Base-by-base conservation (phyloP, 1,284 basidiomycete species). In the Macrocybe sp. region DNA sequence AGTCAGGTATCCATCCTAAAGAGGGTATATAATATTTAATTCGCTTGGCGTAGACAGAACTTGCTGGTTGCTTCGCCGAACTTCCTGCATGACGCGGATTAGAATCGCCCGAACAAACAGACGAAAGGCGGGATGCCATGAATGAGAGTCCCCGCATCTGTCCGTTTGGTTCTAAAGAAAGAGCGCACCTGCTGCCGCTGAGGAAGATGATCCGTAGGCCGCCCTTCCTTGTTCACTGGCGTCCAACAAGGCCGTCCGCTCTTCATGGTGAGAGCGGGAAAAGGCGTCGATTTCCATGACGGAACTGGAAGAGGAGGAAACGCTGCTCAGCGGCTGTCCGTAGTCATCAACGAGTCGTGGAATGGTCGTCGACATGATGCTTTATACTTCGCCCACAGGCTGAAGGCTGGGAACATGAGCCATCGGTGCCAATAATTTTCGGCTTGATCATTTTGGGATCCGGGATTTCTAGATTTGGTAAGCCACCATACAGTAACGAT, bases 1-100 rank as follows among this genome's bases (percentile, higher is more conserved):
- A 97, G 44, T 81, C 76, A 1, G 92, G 92, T 49, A 96, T 82
- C 93, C 93, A 97, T 33, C 73, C 69, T 7, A 75, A 76, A 0
- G 82, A 83, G 2, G 86, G 85, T 42, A 89, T 71, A 53, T 89
- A 89, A 58, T 89, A 89, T 55, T 73, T 75, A 30, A 73, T 56
- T 45, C 51, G 53, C 35, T 52, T 54, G 22, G 22, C 22, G 22
- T 22, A 22, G 3, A 22, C 22, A 22, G 22, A 22, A 22, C 22
- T 22, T 22, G 22, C 22, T 22, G 22, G 22, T 22, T 22, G 22
- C 22, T 22, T 22, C 22, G 22, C 22, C 22, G 22, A 22, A 22
- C 22, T 22, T 22, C 22, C 22, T 22, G 22, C 22, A 3, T 22
- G 22, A 22, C 22, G 22, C 4, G 22, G 22, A 22, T 22, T 22